Evolutionary conservation across 129 eudicot genomes (phyloP), one percentile per base, ranked within the genome.

Genomic region (Helianthus tuberosus): DNA sequence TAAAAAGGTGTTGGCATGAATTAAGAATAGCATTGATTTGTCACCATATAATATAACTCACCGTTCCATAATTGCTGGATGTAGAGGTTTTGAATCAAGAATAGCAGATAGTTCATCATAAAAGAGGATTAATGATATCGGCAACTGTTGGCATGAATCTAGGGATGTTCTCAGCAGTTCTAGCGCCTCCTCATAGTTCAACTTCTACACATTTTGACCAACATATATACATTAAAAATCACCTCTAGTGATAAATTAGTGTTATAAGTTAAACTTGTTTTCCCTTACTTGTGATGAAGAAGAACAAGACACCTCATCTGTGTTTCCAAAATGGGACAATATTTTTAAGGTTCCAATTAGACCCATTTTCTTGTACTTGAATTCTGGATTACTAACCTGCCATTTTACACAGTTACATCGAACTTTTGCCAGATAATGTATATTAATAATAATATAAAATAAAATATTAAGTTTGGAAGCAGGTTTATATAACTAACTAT

Each of bases 321-420:
- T 73, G 78, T 91, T 83, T 65, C 85, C 97, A 62, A 88, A 83
- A 59, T 80, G 86, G 53, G 89, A 88, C 59, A 91, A 79, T 69
- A 91, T 77, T 88, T 91, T 88, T 55, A 88, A 54, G 36, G 88
- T 84, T 69, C 97, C 97, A 55, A 91, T 88, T 29, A 91, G 71
- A 75, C 97, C 97, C 95, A 91, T 86, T 62, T 77, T 84, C 84
- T 91, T 91, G 88, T 88, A 88, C 72, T 79, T 82, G 68, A 91
- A 78, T 43, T 91, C 95, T 69, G 97, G 90, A 84, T 84, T 88
- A 72, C 82, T 80, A 38, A 91, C 85, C 97, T 91, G 82, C 43
- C 25, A 50, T 36, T 49, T 75, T 23, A 65, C 16, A 48, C 44
- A 39, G 61, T 67, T 74, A 62, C 54, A 23, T 51, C n/a, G 44